Conservation (phyloP, 1,284 basidiomycete genomes). For the Pisolithus thermaeus region DNA sequence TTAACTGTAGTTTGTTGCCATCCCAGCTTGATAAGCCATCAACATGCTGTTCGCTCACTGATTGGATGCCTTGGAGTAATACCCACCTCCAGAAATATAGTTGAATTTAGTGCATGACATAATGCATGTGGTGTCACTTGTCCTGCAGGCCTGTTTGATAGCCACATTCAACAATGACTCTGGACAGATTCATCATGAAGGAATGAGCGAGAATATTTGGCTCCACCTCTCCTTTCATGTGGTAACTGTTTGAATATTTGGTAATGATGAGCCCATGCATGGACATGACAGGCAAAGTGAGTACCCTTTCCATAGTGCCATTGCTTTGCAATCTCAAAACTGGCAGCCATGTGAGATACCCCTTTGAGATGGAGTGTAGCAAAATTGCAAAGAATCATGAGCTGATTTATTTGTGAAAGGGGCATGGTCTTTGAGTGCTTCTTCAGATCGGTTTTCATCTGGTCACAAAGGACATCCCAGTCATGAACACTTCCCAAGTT, state of each 20-base stretch:
- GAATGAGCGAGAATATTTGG: constrained; percentile 12
- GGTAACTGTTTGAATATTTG: constrained; percentile 34
- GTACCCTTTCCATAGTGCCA: neutral
- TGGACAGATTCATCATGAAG: constrained; percentile 26
- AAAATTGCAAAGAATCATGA: constrained; percentile 31
- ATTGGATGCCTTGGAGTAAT: too few species aligned
- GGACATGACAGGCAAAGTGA: neutral
- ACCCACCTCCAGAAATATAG: constrained; percentile 14
- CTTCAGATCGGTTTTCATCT: constrained; percentile 12
- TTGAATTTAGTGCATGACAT: constrained; percentile 19
- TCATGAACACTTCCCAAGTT: too few species aligned
- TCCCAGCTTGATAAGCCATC: constrained; percentile 30
- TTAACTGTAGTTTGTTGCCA: constrained; percentile 19
- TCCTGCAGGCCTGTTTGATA: constrained; percentile 19
- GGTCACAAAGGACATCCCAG: too few species aligned
- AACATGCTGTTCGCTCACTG: constrained; percentile 18
- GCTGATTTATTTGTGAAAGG: constrained; percentile 27
- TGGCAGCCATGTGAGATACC: neutral
- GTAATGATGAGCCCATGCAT: constrained; percentile 9
- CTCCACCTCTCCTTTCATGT: constrained; percentile 25
- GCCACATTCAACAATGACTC: constrained; percentile 15
- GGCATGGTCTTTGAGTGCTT: constrained; percentile 12
- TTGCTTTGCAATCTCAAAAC: neutral
- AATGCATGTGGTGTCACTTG: constrained; percentile 26
- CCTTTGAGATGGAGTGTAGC: constrained; percentile 16